Evolutionary conservation across 352 stramenopile genomes (phyloP), one percentile per base, ranked within the genome.

Genomic region (Globisporangium paroecandrum): DNA sequence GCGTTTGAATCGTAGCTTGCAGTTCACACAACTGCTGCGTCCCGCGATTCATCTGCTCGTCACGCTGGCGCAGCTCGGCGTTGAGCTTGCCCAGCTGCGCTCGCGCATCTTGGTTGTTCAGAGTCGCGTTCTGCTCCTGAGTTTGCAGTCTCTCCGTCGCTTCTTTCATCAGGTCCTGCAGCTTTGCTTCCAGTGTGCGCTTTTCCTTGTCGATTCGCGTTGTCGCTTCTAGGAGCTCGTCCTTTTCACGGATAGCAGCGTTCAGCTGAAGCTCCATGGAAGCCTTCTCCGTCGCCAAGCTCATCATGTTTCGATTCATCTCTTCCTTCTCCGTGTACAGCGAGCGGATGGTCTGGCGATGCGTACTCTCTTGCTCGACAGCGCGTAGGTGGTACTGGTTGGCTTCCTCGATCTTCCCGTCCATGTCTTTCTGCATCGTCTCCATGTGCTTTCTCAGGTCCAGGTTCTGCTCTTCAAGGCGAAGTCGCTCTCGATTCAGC

Each of bases 301-400:
- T 65, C 46, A 73, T 68, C 24, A 90, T 68, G 8, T 77, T 85
- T 25, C 78, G 78, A 27, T 77, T 87, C 59, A 83, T 53, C 10
- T 86, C 81, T 66, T 91, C 83, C 58, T 90, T 93, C 51, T 93
- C 85, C 20, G 76, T 72, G 61, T 76, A 71, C 25, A 93, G 64
- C 27, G 70, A 78, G 8, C 77, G 80, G 9, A 89, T 76, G 10
- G 76, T 77, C 49, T 79, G 76, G 12, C 82, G 77, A 55, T 91
- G 78, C 27, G 75, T 69, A 22, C 65, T 79, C 32, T 90, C 73
- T 65, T 89, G 72, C 55, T 93, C 81, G 4, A 75, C 61, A 24
- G 75, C 72, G 27, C 67, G 72, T 53, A 78, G 65, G 24, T 89
- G 76, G 13, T 76, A 54, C 32, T 73, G 68, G n/a, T 78, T 81